phyloP scores from a whole-genome alignment of 148 eudicot genomes.

The Chenopodium album region DNA sequence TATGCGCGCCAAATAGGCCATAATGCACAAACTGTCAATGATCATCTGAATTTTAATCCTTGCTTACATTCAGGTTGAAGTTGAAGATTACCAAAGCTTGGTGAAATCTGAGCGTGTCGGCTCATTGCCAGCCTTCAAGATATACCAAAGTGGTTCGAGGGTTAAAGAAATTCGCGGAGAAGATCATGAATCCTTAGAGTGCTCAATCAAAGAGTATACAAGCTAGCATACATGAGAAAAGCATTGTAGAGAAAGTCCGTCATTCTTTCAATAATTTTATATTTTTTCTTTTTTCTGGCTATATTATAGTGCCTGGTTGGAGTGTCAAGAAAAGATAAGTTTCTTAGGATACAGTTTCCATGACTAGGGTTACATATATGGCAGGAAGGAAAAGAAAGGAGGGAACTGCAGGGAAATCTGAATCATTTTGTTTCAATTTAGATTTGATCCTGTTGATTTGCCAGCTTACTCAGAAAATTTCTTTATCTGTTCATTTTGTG shows the following conservation, averaged over 20 bases:
- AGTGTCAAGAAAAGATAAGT: not conserved
- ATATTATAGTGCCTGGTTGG: conserved; percentile 6
- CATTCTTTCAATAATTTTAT: not conserved
- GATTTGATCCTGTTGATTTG: conserved; percentile 8
- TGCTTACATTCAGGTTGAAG: conserved; percentile 36
- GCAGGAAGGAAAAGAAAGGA: not conserved
- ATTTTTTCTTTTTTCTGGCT: not conserved
- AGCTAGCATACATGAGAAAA: conserved; percentile 23
- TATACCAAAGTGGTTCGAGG: conserved; percentile 51
- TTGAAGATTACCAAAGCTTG: conserved; percentile 40
- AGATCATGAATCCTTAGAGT: conserved; percentile 47
- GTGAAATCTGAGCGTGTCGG: conserved; percentile 46
- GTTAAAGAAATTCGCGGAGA: conserved; percentile 46
- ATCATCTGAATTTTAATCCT: not conserved
- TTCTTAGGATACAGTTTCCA: not conserved
- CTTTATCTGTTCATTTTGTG: not conserved
- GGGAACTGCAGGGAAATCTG: not conserved
- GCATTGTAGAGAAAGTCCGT: conserved; percentile 11
- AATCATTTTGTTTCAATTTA: conserved; percentile 13
- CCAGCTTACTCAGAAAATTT: not conserved
- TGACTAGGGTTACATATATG: conserved; percentile 2
- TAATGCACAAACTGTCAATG: not conserved
- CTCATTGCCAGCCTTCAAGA: conserved; percentile 50
- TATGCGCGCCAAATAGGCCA: not conserved
- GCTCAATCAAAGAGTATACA: conserved; percentile 35